Conservation (phyloP, 2,329 filamentous ascomycete genomes). For the Paraphoma chrysanthemicola region DNA sequence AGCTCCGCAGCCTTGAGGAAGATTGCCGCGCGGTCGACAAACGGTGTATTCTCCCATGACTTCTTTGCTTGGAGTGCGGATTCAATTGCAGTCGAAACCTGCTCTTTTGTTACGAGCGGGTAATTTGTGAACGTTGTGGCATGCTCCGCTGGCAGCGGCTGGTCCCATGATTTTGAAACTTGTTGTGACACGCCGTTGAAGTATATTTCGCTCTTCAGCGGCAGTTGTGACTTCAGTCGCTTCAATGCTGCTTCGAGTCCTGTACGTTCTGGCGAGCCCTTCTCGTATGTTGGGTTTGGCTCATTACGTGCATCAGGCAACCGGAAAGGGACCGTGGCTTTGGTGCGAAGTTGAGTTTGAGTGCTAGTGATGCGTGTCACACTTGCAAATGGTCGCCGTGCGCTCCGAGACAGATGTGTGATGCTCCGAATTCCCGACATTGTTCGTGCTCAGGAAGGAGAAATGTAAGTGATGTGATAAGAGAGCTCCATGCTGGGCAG, state of each 20-base stretch:
- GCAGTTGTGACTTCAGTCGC: slow-evolving; percentile 33
- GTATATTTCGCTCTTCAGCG: slow-evolving; percentile 33
- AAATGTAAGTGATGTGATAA: not conserved
- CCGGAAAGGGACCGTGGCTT: slow-evolving; percentile 37
- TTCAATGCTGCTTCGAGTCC: slow-evolving; percentile 33
- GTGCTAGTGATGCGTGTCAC: slow-evolving; percentile 9
- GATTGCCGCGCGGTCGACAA: slow-evolving; percentile 86
- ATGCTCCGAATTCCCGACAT: slow-evolving; percentile 28
- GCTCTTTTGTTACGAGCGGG: slow-evolving; percentile 75
- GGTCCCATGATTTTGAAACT: slow-evolving; percentile 29
- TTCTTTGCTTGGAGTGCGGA: slow-evolving; percentile 82
- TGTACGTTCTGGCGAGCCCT: slow-evolving; percentile 33
- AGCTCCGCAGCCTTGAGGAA: slow-evolving; percentile 96
- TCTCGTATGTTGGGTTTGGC: slow-evolving; percentile 38
- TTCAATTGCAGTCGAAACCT: slow-evolving; percentile 80
- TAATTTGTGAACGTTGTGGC: slow-evolving; percentile 77
- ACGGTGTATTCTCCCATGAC: slow-evolving; percentile 83
- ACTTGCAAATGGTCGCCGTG: slow-evolving; percentile 17
- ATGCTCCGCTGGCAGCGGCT: slow-evolving; percentile 58
- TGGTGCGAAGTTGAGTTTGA: slow-evolving; percentile 28
- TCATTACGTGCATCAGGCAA: slow-evolving; percentile 37
- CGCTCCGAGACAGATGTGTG: slow-evolving; percentile 12
- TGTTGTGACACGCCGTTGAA: slow-evolving; percentile 35
- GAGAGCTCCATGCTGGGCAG: not conserved
- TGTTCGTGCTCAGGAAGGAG: slow-evolving; percentile 4